Evolutionary conservation across 805 yeast genomes (phyloP).

Genomic region (Candida wancherniae): DNA sequence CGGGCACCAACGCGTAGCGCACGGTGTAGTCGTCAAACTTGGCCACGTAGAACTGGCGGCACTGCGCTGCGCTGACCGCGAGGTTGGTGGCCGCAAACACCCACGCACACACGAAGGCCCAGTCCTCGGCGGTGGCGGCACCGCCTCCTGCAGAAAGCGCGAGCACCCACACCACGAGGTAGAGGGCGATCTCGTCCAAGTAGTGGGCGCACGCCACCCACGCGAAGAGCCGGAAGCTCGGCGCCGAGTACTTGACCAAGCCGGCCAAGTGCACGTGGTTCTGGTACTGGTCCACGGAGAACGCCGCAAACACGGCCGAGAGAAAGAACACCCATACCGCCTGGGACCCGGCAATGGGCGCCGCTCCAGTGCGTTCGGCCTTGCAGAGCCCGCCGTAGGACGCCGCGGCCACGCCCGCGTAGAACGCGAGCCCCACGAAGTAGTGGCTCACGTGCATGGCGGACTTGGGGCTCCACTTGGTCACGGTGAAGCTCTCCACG

Average conservation of each 20-base stretch:
- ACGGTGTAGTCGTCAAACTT: constrained; percentile 25
- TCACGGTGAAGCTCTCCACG: constrained; percentile 49
- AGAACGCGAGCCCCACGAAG: constrained; percentile 58
- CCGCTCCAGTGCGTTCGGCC: no score
- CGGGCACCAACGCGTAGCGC: constrained; percentile 36
- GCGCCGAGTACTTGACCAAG: constrained; percentile 53
- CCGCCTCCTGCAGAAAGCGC: constrained; percentile 8
- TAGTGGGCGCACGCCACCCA: constrained; percentile 64
- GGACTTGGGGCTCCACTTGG: constrained; percentile 43
- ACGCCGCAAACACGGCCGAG: constrained; percentile 20
- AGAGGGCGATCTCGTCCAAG: constrained; percentile 58
- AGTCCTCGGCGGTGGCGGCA: constrained; percentile 16
- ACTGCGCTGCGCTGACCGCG: constrained; percentile 51
- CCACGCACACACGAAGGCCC: constrained; percentile 22
- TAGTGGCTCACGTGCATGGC: constrained; percentile 66
- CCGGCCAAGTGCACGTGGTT: constrained; percentile 49
- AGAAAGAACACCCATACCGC: constrained; percentile 1
- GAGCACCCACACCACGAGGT: constrained; percentile 31
- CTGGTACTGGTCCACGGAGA: constrained; percentile 49
- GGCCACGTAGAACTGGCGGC: constrained; percentile 41
- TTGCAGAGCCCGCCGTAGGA: constrained; percentile 6
- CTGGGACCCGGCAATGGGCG: no score
- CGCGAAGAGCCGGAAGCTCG: constrained; percentile 46
- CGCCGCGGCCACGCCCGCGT: constrained; percentile 43
- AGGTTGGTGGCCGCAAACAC: constrained; percentile 43